Conservation (phyloP, 164 flowering plant genomes). For the Liriodendron chinense region DNA sequence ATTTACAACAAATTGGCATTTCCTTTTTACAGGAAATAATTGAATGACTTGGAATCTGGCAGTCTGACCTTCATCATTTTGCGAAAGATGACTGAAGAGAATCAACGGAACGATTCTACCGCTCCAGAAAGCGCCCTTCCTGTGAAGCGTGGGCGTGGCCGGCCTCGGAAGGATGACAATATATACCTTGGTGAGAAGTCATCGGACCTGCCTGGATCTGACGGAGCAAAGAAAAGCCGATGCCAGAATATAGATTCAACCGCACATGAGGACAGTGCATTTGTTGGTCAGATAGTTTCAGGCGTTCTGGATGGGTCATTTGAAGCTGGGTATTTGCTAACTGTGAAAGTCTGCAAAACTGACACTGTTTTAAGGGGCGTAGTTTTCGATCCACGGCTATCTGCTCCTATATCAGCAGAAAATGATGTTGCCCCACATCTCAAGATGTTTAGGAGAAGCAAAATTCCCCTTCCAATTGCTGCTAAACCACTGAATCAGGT, state of each 20-base stretch:
- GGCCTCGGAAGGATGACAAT: conserved; percentile 53
- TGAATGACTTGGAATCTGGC: not conserved
- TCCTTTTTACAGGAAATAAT: not conserved
- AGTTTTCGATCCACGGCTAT: conserved; percentile 78
- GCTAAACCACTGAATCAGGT: conserved; percentile 19
- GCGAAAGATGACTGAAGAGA: conserved; percentile 40
- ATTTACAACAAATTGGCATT: not conserved
- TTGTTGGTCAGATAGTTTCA: conserved; percentile 68
- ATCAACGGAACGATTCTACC: conserved; percentile 36
- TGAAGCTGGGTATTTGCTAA: conserved; percentile 85
- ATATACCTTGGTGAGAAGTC: conserved; percentile 6
- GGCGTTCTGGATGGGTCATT: conserved; percentile 79
- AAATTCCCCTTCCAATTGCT: conserved; percentile 32
- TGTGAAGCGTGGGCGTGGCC: conserved; percentile 72
- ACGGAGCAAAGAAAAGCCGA: conserved; percentile 20
- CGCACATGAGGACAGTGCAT: conserved; percentile 19
- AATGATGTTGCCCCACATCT: conserved; percentile 83
- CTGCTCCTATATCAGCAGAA: conserved; percentile 58
- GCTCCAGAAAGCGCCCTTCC: conserved; percentile 25
- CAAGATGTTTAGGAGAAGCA: conserved; percentile 60
- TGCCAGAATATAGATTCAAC: conserved; percentile 18
- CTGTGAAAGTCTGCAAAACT: conserved; percentile 63
- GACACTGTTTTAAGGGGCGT: conserved; percentile 64
- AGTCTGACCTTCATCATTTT: not conserved
- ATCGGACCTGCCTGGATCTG: conserved; percentile 12